Percentiles rank a stretch among this genome's conserved stretches.
These are phyloP conservation scores for Trichoderma sp. DNA, from an alignment of 2,329 filamentous ascomycete species.

Conservation along the genomic window DNA sequence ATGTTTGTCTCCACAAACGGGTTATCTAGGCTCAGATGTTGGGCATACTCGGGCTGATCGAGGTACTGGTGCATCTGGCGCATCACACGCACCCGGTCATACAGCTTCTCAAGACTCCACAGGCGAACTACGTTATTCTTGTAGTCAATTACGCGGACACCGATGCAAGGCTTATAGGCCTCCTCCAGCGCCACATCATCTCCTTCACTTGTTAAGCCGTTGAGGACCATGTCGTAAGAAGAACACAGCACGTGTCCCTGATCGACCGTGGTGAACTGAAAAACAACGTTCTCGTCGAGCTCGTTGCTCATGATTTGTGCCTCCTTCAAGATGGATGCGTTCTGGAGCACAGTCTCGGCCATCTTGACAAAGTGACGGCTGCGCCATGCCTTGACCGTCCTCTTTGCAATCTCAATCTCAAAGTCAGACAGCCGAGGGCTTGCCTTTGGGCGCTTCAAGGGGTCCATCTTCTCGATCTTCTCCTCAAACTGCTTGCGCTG, in stretches of 20 bases:
- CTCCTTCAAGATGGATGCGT: slow-evolving; percentile 87
- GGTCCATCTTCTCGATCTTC: slow-evolving; percentile 75
- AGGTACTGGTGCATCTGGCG: slow-evolving; percentile 96
- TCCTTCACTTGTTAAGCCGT: slow-evolving; percentile 83
- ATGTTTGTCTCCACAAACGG: slow-evolving; percentile 90
- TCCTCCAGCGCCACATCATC: slow-evolving; percentile 79
- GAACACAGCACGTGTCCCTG: slow-evolving; percentile 85
- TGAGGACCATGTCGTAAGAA: slow-evolving; percentile 94
- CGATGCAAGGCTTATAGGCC: slow-evolving; percentile 85
- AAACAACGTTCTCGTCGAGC: slow-evolving; percentile 87
- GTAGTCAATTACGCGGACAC: slow-evolving; percentile 88
- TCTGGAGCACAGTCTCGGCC: slow-evolving; percentile 87
- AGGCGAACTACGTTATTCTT: slow-evolving; percentile 81
- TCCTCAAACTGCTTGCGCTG: slow-evolving; percentile 85
- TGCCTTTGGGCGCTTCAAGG: slow-evolving; percentile 60
- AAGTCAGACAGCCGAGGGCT: slow-evolving; percentile 67
- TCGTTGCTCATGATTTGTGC: slow-evolving; percentile 98
- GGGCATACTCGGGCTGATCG: slow-evolving; percentile 90
- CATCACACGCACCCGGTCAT: slow-evolving; percentile 86
- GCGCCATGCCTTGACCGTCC: slow-evolving; percentile 73
- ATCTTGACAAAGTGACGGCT: slow-evolving; percentile 87
- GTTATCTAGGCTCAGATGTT: slow-evolving; percentile 89
- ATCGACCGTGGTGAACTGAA: slow-evolving; percentile 93
- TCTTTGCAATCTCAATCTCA: slow-evolving; percentile 70
- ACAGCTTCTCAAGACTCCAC: slow-evolving; percentile 93